These are phyloP conservation scores for Pneumocystis sp. DNA, from an alignment of 1,139 yeast genomes.

Conservation along the genomic window DNA sequence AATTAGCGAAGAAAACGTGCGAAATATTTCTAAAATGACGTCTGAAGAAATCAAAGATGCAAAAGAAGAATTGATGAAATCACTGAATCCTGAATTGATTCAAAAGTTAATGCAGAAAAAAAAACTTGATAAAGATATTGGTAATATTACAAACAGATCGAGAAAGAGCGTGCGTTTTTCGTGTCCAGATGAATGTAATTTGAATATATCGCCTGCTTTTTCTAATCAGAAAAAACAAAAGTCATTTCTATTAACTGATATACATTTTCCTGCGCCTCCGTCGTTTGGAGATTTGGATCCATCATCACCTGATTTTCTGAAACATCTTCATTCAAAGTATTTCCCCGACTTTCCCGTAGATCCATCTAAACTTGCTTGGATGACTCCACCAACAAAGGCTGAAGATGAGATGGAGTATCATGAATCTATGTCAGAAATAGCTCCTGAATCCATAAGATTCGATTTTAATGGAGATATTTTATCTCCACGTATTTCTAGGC, in stretches of 20 bases:
- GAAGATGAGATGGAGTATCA: slow-evolving; percentile 22
- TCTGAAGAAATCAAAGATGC: slow-evolving; percentile 51
- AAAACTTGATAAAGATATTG: neutral
- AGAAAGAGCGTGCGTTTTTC: slow-evolving; percentile 5
- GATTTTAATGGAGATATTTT: slow-evolving; percentile 74
- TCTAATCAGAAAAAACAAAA: slow-evolving; percentile 3
- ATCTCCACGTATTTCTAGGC: slow-evolving; percentile 32
- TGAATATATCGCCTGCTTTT: slow-evolving; percentile 2
- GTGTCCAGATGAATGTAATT: slow-evolving; percentile 11
- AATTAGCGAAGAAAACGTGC: slow-evolving; percentile 63
- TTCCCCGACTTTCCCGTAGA: slow-evolving; percentile 83
- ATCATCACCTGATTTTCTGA: slow-evolving; percentile 58
- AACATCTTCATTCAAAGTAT: slow-evolving; percentile 67
- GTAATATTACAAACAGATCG: neutral
- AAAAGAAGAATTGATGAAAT: slow-evolving; percentile 47
- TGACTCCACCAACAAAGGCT: slow-evolving; percentile 41
- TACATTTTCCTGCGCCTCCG: slow-evolving; percentile 19
- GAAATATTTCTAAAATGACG: slow-evolving; percentile 47
- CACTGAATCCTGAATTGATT: slow-evolving; percentile 25
- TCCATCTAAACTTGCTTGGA: slow-evolving; percentile 76
- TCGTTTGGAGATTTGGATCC: slow-evolving; percentile 26
- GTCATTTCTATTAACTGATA: slow-evolving; percentile 1
- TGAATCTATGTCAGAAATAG: slow-evolving; percentile 21
- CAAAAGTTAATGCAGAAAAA: slow-evolving; percentile 33
- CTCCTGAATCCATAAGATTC: slow-evolving; percentile 50